Evolutionary conservation across 1,284 basidiomycete species (phyloP).

Genomic region (Pseudozyma sp.): DNA sequence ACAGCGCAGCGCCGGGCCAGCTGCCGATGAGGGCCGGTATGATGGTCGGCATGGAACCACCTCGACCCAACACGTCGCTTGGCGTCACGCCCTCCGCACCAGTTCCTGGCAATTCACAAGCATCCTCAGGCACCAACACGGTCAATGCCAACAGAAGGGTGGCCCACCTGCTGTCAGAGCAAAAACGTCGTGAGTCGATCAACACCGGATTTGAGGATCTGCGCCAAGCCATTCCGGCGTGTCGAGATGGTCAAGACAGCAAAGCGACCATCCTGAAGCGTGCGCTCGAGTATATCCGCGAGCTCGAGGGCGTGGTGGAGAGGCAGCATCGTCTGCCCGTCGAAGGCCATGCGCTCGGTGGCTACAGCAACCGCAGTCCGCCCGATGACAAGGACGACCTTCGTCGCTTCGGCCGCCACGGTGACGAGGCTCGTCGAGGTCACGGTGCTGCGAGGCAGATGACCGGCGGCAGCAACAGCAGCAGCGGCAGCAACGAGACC

Average conservation of each 20-base stretch:
- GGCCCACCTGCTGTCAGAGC: constrained; percentile 48
- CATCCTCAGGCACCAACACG: constrained; percentile 15
- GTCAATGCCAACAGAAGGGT: constrained; percentile 47
- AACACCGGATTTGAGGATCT: constrained; percentile 55
- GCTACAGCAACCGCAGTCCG: constrained; percentile 44
- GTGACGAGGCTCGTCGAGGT: constrained; percentile 29
- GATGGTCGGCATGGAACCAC: constrained; percentile 38
- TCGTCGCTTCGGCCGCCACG: constrained; percentile 40
- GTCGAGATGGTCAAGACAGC: constrained; percentile 54
- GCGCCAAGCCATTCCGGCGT: constrained; percentile 44
- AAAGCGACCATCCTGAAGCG: constrained; percentile 52
- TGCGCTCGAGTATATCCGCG: constrained; percentile 51
- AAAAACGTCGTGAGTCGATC: constrained; percentile 54
- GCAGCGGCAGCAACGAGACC: constrained; percentile 19
- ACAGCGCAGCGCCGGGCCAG: constrained; percentile 21
- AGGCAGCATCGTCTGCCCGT: constrained; percentile 26
- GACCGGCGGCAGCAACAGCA: constrained; percentile 11
- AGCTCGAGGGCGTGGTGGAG: constrained; percentile 44
- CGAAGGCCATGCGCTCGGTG: constrained; percentile 16
- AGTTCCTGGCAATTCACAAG: constrained; percentile 1
- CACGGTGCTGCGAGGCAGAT: constrained; percentile 13
- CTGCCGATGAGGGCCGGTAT: constrained; percentile 16
- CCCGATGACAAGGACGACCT: constrained; percentile 43
- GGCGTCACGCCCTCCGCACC: constrained; percentile 15
- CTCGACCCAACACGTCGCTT: constrained; percentile 31